These are phyloP conservation scores for Hondaea fermentalgiana DNA, from an alignment of 108 stramenopile species.

Conservation along the genomic window DNA sequence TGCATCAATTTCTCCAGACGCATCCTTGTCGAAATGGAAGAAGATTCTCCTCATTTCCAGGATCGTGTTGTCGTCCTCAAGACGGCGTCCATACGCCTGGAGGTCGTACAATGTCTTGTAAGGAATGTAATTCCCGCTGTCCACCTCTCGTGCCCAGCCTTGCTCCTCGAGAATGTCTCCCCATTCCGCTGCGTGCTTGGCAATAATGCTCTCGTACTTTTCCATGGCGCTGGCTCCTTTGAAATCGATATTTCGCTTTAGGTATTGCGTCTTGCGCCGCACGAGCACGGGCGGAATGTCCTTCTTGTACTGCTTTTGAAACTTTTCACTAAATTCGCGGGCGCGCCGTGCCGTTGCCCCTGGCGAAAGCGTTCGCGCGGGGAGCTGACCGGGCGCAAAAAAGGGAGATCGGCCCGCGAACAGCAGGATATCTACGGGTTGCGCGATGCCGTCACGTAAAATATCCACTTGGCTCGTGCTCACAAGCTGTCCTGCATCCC, in stretches of 20 bases:
- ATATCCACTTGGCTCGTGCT: not conserved
- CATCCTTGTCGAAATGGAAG: slow-evolving; percentile 44
- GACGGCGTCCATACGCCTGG: not conserved
- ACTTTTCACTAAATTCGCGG: not conserved
- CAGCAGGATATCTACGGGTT: not conserved
- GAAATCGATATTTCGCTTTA: not conserved
- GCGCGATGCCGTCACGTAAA: not conserved
- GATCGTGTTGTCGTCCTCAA: slow-evolving; percentile 24
- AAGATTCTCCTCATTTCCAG: slow-evolving; percentile 46
- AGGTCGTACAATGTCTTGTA: not conserved
- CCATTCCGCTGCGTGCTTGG: not conserved
- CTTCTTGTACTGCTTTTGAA: not conserved
- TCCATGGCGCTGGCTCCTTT: not conserved
- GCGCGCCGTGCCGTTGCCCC: not conserved
- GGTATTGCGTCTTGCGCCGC: not conserved
- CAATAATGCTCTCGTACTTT: not conserved
- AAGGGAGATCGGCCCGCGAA: not conserved
- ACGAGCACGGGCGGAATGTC: not conserved
- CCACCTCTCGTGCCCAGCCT: not conserved
- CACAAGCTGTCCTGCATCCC: not conserved
- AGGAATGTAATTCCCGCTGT: not conserved
- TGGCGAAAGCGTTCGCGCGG: not conserved
- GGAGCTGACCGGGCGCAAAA: not conserved
- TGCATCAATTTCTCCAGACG: slow-evolving; percentile 35
- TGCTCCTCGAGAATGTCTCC: not conserved